phyloP scores from a whole-genome alignment of 1,139 yeast genomes.

The Hyphopichia burtonii region DNA sequence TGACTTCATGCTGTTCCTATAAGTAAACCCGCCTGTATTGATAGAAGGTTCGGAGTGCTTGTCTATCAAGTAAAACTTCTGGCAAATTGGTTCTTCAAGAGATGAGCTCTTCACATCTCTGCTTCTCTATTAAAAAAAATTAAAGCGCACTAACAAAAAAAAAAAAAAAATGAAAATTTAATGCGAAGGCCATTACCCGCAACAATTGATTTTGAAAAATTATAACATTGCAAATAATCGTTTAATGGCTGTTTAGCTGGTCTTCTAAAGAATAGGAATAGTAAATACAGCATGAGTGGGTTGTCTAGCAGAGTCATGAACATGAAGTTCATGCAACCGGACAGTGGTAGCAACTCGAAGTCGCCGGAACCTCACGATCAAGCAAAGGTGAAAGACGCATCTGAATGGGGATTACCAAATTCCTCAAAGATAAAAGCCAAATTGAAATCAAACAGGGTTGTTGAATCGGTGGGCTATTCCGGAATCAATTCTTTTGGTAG shows the following conservation, averaged over 20 bases:
- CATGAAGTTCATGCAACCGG: conserved; percentile 62
- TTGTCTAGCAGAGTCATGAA: conserved; percentile 67
- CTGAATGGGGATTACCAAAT: conserved; percentile 60
- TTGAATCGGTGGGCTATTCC: conserved; percentile 50
- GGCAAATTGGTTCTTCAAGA: conserved; percentile 1
- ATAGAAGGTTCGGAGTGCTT: too few relatives aligned
- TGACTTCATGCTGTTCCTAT: conserved; percentile 37
- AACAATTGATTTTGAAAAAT: neutral
- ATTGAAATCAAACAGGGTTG: conserved; percentile 19
- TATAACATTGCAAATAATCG: neutral
- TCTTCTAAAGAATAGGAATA: neutral
- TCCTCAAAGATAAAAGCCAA: conserved; percentile 22
- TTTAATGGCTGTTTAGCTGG: neutral
- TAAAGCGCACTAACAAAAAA: neutral
- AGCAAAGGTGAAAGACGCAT: conserved; percentile 48
- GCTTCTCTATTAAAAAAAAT: conserved; percentile 1
- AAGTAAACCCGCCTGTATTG: too few relatives aligned
- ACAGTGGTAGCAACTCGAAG: conserved; percentile 5
- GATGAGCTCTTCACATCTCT: conserved; percentile 10
- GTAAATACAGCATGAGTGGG: conserved; percentile 28
- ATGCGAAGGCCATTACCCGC: conserved; percentile 5
- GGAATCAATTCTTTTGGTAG: conserved; percentile 30
- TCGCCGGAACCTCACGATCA: conserved; percentile 26
- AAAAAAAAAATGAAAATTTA: conserved; percentile 1
- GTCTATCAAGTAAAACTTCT: too few relatives aligned